Conservation (phyloP, 2,329 filamentous ascomycete species). For the Ilyonectria mors-panacis region DNA sequence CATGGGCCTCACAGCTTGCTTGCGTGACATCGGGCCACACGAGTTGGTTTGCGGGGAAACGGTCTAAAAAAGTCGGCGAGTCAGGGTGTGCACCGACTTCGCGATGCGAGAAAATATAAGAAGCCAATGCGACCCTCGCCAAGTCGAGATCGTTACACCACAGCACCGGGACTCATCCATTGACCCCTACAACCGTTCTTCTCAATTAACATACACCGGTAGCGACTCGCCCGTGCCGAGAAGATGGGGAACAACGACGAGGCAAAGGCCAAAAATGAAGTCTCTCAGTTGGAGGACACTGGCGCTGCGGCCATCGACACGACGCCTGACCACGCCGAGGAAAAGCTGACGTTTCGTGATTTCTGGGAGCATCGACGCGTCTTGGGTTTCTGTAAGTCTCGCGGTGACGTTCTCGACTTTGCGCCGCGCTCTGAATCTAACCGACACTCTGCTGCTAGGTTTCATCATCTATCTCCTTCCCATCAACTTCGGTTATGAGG, state of each 20-base stretch:
- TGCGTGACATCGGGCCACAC: not conserved
- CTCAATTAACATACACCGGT: not conserved
- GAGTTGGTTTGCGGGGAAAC: not conserved
- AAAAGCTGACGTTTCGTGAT: conserved; percentile 30
- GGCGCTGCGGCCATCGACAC: conserved; percentile 11
- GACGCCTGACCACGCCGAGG: conserved; percentile 19
- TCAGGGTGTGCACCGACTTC: not conserved
- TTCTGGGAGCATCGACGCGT: conserved; percentile 41
- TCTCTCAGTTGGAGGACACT: conserved; percentile 13
- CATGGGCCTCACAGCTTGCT: not conserved
- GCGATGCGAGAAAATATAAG: not conserved
- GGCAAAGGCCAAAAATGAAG: not conserved
- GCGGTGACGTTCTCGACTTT: not conserved
- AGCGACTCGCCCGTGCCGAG: not conserved
- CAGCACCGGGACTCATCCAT: not conserved
- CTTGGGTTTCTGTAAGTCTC: conserved; percentile 36
- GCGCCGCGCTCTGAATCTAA: not conserved
- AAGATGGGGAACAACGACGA: not conserved
- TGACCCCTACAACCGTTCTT: not conserved
- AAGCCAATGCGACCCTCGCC: not conserved
- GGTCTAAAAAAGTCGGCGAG: not conserved
- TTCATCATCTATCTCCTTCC: conserved; percentile 49
- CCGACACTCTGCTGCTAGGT: conserved; percentile 29
- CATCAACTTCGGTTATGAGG: conserved; percentile 52
- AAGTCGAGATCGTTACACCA: not conserved